A percentile compares a stretch with the other conserved stretches of the same genome.
Evolutionary conservation across 257 asterid species (phyloP).

Genomic region (Galeopsis tetrahit): DNA sequence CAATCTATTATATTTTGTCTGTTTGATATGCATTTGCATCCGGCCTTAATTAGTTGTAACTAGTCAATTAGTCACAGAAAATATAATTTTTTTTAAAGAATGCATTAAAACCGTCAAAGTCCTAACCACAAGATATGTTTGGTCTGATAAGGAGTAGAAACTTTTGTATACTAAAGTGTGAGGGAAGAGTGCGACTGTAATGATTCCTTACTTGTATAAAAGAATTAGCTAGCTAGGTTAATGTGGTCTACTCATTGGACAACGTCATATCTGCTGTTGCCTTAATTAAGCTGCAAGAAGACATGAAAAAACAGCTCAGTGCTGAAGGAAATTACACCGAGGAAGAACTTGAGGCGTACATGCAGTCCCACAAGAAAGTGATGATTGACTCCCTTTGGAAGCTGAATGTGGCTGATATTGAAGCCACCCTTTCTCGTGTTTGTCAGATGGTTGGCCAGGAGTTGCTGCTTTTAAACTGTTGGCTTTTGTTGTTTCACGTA

Average conservation of each 20-base stretch:
- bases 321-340: conserved; percentile 91
- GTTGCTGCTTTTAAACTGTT: conserved; percentile 23
- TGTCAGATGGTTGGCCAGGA: conserved; percentile 82
- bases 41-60: neutral
- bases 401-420: conserved; percentile 99
- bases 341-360: conserved; percentile 86
- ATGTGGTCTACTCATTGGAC: conserved; percentile 12
- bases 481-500: conserved; percentile 38
- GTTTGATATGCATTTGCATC: neutral
- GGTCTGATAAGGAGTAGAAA: neutral
- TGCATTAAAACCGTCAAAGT: neutral
- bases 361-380: conserved; percentile 92
- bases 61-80: neutral
- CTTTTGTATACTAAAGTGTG: too few relatives aligned
- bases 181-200: neutral
- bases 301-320: conserved; percentile 83
- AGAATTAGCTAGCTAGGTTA: neutral
- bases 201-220: neutral
- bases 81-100: neutral
- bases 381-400: conserved; percentile 99
- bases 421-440: conserved; percentile 89
- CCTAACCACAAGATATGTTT: neutral
- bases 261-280: conserved; percentile 35
- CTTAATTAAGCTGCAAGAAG: conserved; percentile 95
- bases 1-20: neutral